phyloP scores from a whole-genome alignment of 2,329 filamentous ascomycete species.

The Aspergillus carbonarius region DNA sequence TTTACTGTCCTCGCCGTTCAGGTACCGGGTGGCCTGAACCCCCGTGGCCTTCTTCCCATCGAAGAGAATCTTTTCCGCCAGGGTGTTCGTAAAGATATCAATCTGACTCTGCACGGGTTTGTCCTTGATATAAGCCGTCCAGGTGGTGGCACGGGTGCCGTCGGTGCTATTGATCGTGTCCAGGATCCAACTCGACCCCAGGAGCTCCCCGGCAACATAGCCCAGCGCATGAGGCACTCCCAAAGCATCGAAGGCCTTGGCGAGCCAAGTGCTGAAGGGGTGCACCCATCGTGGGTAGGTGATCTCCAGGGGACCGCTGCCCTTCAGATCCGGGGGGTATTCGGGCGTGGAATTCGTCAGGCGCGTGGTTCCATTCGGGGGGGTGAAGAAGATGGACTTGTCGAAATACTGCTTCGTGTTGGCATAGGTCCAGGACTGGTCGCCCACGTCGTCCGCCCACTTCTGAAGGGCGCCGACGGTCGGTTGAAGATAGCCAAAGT shows the following conservation, averaged over 20 bases:
- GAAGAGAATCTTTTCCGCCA: background rate
- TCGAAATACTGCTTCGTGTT: background rate
- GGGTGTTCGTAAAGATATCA: background rate
- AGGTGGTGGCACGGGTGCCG: background rate
- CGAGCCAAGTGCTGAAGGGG: background rate
- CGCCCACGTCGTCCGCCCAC: background rate
- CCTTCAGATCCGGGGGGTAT: background rate
- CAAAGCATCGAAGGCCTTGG: background rate
- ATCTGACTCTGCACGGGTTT: background rate
- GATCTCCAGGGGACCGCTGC: background rate
- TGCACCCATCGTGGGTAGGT: background rate
- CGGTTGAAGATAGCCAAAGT: background rate
- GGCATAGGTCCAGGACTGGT: background rate
- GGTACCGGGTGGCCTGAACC: background rate
- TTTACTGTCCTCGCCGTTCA: background rate
- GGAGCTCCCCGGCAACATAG: background rate
- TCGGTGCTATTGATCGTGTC: background rate
- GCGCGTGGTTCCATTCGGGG: background rate
- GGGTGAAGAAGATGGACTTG: background rate
- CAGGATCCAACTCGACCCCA: background rate
- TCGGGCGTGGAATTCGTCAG: background rate
- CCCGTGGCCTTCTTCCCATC: background rate
- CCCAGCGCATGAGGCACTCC: background rate
- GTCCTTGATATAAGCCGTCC: background rate
- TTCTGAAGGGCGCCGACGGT: background rate